Evolutionary conservation across 441 rosid species (phyloP).

Genomic region (Pelargonium citronellum): DNA sequence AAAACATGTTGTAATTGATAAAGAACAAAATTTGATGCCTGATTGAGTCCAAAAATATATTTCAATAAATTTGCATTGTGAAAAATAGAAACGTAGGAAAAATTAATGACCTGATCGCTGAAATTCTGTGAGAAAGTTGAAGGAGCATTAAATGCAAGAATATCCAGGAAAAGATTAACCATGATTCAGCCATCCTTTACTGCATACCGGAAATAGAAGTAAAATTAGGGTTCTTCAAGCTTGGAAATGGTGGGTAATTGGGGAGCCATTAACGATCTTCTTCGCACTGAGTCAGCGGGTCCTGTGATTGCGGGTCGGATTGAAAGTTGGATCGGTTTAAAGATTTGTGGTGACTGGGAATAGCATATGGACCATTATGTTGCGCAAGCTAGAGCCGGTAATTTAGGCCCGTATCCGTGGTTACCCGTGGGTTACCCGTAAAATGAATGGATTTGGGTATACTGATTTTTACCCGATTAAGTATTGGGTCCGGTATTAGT

Average conservation of each 20-base stretch:
- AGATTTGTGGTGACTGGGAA: no score
- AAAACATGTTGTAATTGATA: not conserved
- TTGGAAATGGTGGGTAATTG: not conserved
- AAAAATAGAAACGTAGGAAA: not conserved
- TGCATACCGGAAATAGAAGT: not conserved
- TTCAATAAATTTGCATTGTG: not conserved
- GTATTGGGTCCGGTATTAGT: no score
- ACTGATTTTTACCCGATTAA: no score
- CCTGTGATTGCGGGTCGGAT: conserved; percentile 1
- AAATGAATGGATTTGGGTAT: no score
- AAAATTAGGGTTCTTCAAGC: conserved; percentile 6
- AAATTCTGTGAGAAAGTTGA: conserved; percentile 29
- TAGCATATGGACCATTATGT: no score
- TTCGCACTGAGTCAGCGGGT: not conserved
- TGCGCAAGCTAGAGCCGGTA: no score
- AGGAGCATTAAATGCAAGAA: conserved; percentile 33
- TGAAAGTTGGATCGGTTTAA: not conserved
- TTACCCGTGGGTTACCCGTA: no score
- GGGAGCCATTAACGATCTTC: not conserved
- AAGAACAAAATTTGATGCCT: conserved; percentile 1
- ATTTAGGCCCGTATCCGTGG: no score
- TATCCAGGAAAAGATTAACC: conserved; percentile 23
- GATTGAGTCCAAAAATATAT: not conserved
- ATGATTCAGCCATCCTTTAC: conserved; percentile 32
- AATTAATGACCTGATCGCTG: conserved; percentile 44